phyloP scores from a whole-genome alignment of 495 filamentous ascomycete genomes.

The Neurospora pannonica region DNA sequence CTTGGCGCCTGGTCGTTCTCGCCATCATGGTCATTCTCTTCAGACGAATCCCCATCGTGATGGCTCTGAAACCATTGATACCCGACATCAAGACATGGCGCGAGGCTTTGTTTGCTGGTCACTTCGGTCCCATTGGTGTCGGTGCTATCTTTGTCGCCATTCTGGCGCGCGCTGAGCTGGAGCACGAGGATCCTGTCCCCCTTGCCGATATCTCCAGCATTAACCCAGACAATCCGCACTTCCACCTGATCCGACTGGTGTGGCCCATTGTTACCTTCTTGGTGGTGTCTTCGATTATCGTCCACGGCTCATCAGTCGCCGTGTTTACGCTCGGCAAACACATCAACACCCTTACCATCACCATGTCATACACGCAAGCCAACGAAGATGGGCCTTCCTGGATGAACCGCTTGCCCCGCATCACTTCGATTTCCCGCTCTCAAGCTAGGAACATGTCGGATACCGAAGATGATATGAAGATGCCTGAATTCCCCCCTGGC shows the following conservation, averaged over 20 bases:
- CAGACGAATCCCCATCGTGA: slow-evolving; percentile 93
- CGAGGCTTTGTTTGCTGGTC: slow-evolving; percentile 93
- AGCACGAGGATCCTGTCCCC: slow-evolving; percentile 63
- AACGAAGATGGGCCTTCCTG: slow-evolving; percentile 84
- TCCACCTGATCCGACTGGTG: slow-evolving; percentile 67
- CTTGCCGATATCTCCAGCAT: slow-evolving; percentile 45
- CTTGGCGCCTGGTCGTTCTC: slow-evolving; percentile 85
- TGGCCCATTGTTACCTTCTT: slow-evolving; percentile 96
- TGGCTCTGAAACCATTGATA: slow-evolving; percentile 83
- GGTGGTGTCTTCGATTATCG: slow-evolving; percentile 87
- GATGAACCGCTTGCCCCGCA: slow-evolving; percentile 90
- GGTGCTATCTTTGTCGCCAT: slow-evolving; percentile 96
- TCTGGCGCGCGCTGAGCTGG: slow-evolving; percentile 79
- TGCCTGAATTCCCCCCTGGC: slow-evolving; percentile 63
- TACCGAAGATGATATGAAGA: slow-evolving; percentile 44
- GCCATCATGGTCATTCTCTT: slow-evolving; percentile 90
- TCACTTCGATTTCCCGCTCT: slow-evolving; percentile 76
- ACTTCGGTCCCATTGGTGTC: slow-evolving; percentile 97
- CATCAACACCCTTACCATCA: slow-evolving; percentile 93
- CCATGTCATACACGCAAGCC: slow-evolving; percentile 87
- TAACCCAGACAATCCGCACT: slow-evolving; percentile 39
- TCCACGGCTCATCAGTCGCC: slow-evolving; percentile 95
- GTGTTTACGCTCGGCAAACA: slow-evolving; percentile 97
- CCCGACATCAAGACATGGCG: slow-evolving; percentile 98
- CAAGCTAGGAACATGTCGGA: slow-evolving; percentile 65